Conservation (phyloP, 306 rosid species). For the Elaeagnus macrophylla region DNA sequence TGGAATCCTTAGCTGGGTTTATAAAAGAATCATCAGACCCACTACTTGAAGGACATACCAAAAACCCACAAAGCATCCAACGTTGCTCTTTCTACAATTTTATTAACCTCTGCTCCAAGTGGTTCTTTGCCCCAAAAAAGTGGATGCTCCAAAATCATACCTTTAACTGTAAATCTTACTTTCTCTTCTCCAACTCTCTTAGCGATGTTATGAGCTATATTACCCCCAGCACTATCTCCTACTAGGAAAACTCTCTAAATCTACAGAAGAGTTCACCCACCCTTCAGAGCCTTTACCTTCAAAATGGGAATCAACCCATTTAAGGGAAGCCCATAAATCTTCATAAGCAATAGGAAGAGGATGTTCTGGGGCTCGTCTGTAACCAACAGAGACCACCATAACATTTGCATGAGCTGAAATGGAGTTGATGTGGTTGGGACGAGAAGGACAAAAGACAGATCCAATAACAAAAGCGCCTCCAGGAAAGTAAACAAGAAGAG, state of each 20-base stretch:
- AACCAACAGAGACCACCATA: constrained; percentile 35
- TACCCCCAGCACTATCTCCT: constrained; percentile 67
- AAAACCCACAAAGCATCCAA: not conserved
- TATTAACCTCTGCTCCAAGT: not conserved
- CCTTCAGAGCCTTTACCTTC: constrained; percentile 21
- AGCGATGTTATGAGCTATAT: constrained; percentile 35
- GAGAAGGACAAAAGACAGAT: constrained; percentile 27
- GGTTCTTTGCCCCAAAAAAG: constrained; percentile 26
- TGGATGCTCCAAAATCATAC: constrained; percentile 45
- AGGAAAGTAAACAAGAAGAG: constrained; percentile 54
- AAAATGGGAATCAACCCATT: constrained; percentile 33
- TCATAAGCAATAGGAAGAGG: constrained; percentile 45
- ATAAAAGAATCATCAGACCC: constrained; percentile 44
- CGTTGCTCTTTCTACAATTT: not conserved
- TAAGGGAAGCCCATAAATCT: constrained; percentile 42
- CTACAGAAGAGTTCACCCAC: constrained; percentile 41
- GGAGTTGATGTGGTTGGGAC: constrained; percentile 32
- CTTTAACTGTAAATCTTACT: constrained; percentile 11
- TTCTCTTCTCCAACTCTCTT: constrained; percentile 14
- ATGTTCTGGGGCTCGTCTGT: constrained; percentile 52
- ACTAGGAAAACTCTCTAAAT: constrained; percentile 30
- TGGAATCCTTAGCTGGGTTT: constrained; percentile 55
- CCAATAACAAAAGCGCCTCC: constrained; percentile 56
- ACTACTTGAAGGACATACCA: not conserved
- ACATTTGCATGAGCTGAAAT: constrained; percentile 30